A percentile compares a stretch with the other conserved stretches of the same genome.
Evolutionary conservation across 768 basidiomycete genomes (phyloP).

Genomic region (Pleurotus eryngii): DNA sequence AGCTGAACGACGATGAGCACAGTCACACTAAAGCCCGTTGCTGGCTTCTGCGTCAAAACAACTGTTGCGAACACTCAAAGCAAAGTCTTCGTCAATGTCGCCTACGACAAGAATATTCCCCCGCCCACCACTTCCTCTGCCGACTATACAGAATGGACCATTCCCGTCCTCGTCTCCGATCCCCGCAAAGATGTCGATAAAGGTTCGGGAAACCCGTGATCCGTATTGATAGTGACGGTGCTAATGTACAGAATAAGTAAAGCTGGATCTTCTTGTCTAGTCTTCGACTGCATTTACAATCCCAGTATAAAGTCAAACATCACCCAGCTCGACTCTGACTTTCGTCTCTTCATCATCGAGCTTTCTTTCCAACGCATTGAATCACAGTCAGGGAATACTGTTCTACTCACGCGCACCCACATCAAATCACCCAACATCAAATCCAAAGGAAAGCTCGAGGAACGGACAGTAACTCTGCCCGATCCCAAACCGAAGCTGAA

Average conservation of each 20-base stretch:
- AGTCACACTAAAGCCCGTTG: slow-evolving; percentile 47
- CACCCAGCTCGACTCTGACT: slow-evolving; percentile 48
- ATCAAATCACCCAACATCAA: slow-evolving; percentile 75
- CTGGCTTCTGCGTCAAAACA: slow-evolving; percentile 75
- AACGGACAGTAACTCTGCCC: slow-evolving; percentile 58
- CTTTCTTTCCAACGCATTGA: slow-evolving; percentile 68
- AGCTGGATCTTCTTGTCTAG: slow-evolving; percentile 69
- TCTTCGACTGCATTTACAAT: slow-evolving; percentile 74
- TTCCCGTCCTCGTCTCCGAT: slow-evolving; percentile 72
- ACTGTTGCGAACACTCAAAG: slow-evolving; percentile 29
- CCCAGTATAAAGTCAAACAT: slow-evolving; percentile 54
- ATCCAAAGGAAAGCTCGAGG: slow-evolving; percentile 65
- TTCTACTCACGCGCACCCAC: slow-evolving; percentile 62
- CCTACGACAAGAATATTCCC: slow-evolving; percentile 67
- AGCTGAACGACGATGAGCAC: not conserved
- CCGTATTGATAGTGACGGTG: too few species aligned
- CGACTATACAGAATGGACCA: slow-evolving; percentile 52
- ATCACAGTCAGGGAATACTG: slow-evolving; percentile 40
- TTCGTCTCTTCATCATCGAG: slow-evolving; percentile 70
- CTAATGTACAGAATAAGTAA: not conserved
- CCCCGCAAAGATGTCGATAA: slow-evolving; percentile 64
- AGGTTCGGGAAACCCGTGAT: slow-evolving; percentile 35
- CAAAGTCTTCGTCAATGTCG: slow-evolving; percentile 76
- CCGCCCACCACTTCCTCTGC: slow-evolving; percentile 62
- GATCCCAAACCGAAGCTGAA: slow-evolving; percentile 14